Evolutionary conservation across 164 flowering plant species (phyloP), one percentile per base, ranked within the genome.

Genomic region (Litsea cubeba): DNA sequence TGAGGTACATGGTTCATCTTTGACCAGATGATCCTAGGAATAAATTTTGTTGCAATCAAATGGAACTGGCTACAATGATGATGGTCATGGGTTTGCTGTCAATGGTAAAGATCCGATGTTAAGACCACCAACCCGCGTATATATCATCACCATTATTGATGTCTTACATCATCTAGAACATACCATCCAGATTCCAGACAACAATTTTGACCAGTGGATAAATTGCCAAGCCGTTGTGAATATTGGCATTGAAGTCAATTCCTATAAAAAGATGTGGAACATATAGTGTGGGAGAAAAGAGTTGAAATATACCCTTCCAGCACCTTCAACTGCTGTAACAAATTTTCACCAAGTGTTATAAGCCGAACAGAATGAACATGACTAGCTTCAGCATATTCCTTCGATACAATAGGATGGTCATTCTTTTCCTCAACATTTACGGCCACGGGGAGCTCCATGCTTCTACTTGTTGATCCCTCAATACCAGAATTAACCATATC

Each of bases 291-390:
- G 58, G 22, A 26, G 65, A 3, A 49, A 65, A 58, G 46, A 40
- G 46, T 11, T 40, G 46, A 62, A 46, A 67, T 58, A 72, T 87
- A 92, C 99, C 85, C 77, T 70, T 86, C 78, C n/a, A 90, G 68
- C 32, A 85, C 77, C 71, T 82, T 85, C 79, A 95, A 69, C 78
- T 81, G 88, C 78, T 88, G 87, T 67, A 93, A 75, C 83, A 95
- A 84, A 50, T 23, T 35, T 76, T 89, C 91, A 71, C 93, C 76
- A 46, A 72, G 83, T 63, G 75, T 77, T 63, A 88, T 67, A 71
- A 93, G 86, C 71, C 58, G 74, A 64, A 83, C 76, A 72, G 89
- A 76, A 71, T 79, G 76, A 69, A 81, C 82, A 51, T 23, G 50
- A 65, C 66, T 82, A 14, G 54, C 70, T 70, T 75, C 77, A 67